These are phyloP conservation scores for Torulaspora gathmanii DNA, from an alignment of 805 yeast species.

Conservation along the genomic window DNA sequence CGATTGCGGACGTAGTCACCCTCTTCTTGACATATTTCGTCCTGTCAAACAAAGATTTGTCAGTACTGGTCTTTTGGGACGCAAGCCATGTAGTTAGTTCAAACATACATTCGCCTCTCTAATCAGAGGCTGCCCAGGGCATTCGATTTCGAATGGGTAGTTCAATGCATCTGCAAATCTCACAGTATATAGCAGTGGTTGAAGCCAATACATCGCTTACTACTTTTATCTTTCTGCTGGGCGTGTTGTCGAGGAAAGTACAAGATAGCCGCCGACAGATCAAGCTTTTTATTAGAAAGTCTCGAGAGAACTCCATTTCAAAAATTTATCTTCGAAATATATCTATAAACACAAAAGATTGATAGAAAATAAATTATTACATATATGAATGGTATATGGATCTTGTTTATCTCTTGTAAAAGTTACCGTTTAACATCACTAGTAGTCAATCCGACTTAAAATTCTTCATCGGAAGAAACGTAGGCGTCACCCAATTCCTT, in stretches of 20 bases:
- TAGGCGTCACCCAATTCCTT: constrained; percentile 99
- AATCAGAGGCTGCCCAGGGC: constrained; percentile 26
- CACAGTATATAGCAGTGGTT: background rate
- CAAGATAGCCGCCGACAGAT: constrained; percentile 1
- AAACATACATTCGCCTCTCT: constrained; percentile 22
- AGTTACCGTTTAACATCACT: constrained; percentile 14
- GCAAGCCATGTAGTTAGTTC: too few relatives aligned
- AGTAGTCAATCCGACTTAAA: constrained; percentile 40
- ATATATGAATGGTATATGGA: constrained; percentile 14
- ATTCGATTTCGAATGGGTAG: constrained; percentile 25
- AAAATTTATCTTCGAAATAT: constrained; percentile 9
- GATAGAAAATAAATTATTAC: constrained; percentile 13
- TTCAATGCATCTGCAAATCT: background rate
- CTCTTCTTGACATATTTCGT: constrained; percentile 20
- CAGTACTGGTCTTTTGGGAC: background rate
- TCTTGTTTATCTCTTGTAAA: constrained; percentile 13
- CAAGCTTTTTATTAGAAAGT: background rate
- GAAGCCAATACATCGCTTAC: background rate
- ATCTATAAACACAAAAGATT: constrained; percentile 7
- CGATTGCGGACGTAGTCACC: constrained; percentile 26
- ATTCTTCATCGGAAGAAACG: constrained; percentile 93
- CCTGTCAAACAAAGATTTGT: constrained; percentile 2
- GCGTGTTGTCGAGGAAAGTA: background rate
- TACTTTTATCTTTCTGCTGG: background rate
- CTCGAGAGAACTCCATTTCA: background rate